A percentile compares a stretch with the other conserved stretches of the same genome.
Conservation (phyloP, 2,329 filamentous ascomycete species). For the Diaporthe amygdali region DNA sequence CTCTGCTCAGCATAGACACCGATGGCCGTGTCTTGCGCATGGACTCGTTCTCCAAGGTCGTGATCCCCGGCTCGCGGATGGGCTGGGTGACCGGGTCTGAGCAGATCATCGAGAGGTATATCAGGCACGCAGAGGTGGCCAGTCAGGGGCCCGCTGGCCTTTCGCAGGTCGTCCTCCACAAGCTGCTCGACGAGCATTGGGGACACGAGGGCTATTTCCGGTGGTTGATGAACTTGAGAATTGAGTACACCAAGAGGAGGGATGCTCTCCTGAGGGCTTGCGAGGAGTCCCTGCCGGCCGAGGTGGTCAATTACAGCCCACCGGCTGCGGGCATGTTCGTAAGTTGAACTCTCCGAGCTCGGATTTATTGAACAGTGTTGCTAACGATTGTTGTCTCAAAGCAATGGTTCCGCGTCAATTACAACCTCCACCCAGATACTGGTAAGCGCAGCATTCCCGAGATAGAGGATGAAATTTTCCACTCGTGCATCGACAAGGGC, state of each 20-base stretch:
- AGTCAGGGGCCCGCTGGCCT: conserved; percentile 88
- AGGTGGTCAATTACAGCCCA: conserved; percentile 79
- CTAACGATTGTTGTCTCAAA: conserved; percentile 33
- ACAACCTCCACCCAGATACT: conserved; percentile 67
- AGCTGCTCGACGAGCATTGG: conserved; percentile 92
- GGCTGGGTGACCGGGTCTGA: conserved; percentile 91
- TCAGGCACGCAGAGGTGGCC: conserved; percentile 80
- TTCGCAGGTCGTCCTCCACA: conserved; percentile 83
- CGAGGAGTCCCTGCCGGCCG: conserved; percentile 74
- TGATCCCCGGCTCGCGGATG: conserved; percentile 79
- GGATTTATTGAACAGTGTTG: background rate
- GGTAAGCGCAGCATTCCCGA: conserved; percentile 59
- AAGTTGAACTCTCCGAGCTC: conserved; percentile 43
- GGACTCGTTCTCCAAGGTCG: conserved; percentile 92
- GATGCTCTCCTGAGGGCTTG: conserved; percentile 81
- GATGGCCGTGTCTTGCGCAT: conserved; percentile 90
- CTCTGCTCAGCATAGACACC: conserved; percentile 78
- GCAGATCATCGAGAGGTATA: conserved; percentile 83
- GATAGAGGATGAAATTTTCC: conserved; percentile 88
- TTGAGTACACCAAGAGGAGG: conserved; percentile 81
- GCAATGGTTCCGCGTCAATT: conserved; percentile 77
- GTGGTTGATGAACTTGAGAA: conserved; percentile 84
- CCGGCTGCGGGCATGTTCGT: conserved; percentile 95
- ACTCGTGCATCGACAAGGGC: conserved; percentile 74
- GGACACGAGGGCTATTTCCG: conserved; percentile 87